These are phyloP conservation scores for Trichoderma semiorbis DNA, from an alignment of 2,329 filamentous ascomycete species.

Conservation along the genomic window DNA sequence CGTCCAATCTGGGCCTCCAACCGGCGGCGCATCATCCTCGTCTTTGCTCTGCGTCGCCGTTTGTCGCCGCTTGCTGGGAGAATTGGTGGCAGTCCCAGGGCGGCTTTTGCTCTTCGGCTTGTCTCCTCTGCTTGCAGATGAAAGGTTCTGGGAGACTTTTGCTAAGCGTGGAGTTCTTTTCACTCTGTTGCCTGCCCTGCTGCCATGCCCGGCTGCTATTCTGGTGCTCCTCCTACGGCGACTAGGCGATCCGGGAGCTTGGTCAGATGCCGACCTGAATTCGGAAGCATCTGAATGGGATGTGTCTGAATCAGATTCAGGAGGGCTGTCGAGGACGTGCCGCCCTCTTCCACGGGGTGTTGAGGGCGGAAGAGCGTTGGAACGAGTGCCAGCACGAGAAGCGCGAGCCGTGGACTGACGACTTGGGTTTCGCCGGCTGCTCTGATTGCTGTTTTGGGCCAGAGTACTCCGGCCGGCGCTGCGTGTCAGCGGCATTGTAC, in stretches of 20 bases:
- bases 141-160: neutral
- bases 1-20: constrained; percentile 52
- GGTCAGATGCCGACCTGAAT: neutral
- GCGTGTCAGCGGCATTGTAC: constrained; percentile 30
- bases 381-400: neutral
- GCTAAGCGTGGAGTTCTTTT: neutral
- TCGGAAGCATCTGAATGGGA: neutral
- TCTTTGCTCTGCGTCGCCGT: neutral
- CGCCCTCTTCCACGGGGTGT: neutral
- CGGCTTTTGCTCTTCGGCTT: neutral
- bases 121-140: neutral
- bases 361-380: neutral
- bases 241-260: neutral
- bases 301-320: neutral
- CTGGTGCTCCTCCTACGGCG: constrained; percentile 1
- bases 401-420: neutral
- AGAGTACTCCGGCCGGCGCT: constrained; percentile 23
- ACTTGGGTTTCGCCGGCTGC: constrained; percentile 20
- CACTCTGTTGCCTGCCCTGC: neutral
- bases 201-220: neutral
- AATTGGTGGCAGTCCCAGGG: neutral
- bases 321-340: neutral
- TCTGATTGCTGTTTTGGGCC: constrained; percentile 22
- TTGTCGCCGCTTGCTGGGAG: constrained; percentile 22
- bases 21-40: constrained; percentile 10